Base-by-base conservation (phyloP, 306 rosid species). In the Phaseolus lunatus region DNA sequence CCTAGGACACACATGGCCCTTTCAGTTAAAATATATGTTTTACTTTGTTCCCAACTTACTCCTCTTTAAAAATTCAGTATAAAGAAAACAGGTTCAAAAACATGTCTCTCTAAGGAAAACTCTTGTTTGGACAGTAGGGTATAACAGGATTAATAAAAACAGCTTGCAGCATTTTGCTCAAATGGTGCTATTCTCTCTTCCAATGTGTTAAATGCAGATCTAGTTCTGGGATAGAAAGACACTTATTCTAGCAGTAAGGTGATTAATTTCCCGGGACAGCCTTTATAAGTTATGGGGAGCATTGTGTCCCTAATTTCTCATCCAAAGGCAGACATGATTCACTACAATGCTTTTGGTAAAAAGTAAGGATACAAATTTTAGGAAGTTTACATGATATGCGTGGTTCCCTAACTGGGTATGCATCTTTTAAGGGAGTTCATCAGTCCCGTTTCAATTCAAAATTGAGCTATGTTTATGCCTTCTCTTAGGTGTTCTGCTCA, bases 21-120 rank as follows among this genome's bases (percentile, higher is more conserved):
- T 29, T 57, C 44, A 47, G 49, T 23, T 11, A 48, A 70, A 20
- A 19, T 44, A 44, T n/a, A 16, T 58, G 11, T 41, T 37, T 41
- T 16, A 16, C 41, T 49, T 59, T 18, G 29, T 43, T 59, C 59
- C 57, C 61, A 29, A n/a, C 56, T 39, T 39, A 9, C 20, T 56
- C 78, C 56, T 54, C 24, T 70, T 70, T 56, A 10, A 33, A 45
- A 23, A 7, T 71, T 52, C 64, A 33, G 3, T 19, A 16, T 73
- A 26, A 11, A 73, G 29, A 57, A 73, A 43, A 27, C 68, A 22
- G 23, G 13, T 56, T 22, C 53, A 29, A 72, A 56, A n/a, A n/a
- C n/a, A 56, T 37, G 15, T 35, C 41, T 54, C 67, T 3, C n/a
- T 5, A 29, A 39, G 18, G 27, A 5, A 26, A 33, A 23, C n/a